Base-by-base conservation (phyloP, 2,329 filamentous ascomycete genomes). In the Aureobasidium leucospermi region DNA sequence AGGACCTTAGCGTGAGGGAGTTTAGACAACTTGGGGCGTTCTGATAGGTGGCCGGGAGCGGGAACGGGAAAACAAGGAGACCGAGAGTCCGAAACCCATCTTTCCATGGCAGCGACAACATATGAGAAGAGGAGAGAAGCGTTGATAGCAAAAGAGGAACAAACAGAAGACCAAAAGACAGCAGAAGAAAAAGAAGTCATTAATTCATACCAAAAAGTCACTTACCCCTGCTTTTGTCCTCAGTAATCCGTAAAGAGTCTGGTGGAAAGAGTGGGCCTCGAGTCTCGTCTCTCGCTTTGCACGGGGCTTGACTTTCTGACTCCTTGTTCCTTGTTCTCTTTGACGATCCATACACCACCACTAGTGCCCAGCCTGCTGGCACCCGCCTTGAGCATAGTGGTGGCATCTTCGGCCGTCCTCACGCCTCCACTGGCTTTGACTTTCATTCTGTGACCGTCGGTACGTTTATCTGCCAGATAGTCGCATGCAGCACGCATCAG, bases 381-480 rank as follows among this genome's bases (percentile, higher is more conserved):
- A 1, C 83, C 83, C 2, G 79, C 78, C 65, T 79, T 76, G 29
- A 84, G 65, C 81, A 85, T 83, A 63, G 70, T 73, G 47, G 78
- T 65, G 60, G 78, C 79, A 62, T 81, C 79, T 49, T 75, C 75
- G 19, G 79, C 67, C 16, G 75, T 78, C 63, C 79, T 72, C 1
- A 85, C 74, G 0, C 81, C 83, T 3, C 83, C 83, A 61, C 79
- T 82, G 7, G 83, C 83, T 69, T 85, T 85, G 47, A 85, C 80
- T 58, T 77, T 71, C 72, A 80, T 79, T 63, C 67, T 66, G 59
- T 64, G 65, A 4, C 58, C 43, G 9, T 58, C 46, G 29, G 42
- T 55, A 11, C 58, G 49, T 41, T 49, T 53, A 15, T 48, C 53
- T 6, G 55, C 53, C n/a, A 80, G 65, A 32, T 67, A 38, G 63